Base-by-base conservation (phyloP, 106 monocot species). In the Allium cepa region DNA sequence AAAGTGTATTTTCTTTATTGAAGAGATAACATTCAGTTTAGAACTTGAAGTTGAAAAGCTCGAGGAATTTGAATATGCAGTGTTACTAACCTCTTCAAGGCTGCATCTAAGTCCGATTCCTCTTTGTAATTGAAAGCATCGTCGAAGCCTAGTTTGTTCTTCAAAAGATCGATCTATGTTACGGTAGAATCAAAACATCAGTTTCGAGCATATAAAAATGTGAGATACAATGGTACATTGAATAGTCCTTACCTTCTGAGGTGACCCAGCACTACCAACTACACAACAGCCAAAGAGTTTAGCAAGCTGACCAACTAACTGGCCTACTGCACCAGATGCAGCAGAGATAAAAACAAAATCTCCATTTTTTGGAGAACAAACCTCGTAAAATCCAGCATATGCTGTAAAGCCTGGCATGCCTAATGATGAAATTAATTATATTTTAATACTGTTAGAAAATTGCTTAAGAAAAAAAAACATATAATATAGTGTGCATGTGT, bases 51-150 rank as follows among this genome's bases (percentile, higher is more conserved):
- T 22, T 22, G 22, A 22, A 22, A 22, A 22, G 22, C 22, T 22
- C 22, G 1, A 22, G 22, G 22, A 22, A 22, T 22, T 22, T 22
- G 22, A 0, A 22, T 22, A 22, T 22, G 22, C 22, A 22, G 22
- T 22, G 22, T 22, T 1, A 70, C 65, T 52, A 8, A 88, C 93
- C 89, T 80, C 75, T 81, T 80, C 66, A 93, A 64, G 17, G 93
- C 77, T 12, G 52, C 64, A 71, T 69, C 64, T 49, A 93, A 75
- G 56, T 89, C 86, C 55, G 78, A 16, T 77, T 89, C 86, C 63
- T 93, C 83, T 53, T 82, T 93, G 81, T 93, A 93, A 68, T 93
- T 93, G 68, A 93, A 93, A 78, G 93, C 93, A 49, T 83, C 89
- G 65, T 93, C 93, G 71, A 86, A 93, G 27, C 83, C 78, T 2